Evolutionary conservation across 2,329 filamentous ascomycete species (phyloP).

Genomic region (Monilinia fructigena): DNA sequence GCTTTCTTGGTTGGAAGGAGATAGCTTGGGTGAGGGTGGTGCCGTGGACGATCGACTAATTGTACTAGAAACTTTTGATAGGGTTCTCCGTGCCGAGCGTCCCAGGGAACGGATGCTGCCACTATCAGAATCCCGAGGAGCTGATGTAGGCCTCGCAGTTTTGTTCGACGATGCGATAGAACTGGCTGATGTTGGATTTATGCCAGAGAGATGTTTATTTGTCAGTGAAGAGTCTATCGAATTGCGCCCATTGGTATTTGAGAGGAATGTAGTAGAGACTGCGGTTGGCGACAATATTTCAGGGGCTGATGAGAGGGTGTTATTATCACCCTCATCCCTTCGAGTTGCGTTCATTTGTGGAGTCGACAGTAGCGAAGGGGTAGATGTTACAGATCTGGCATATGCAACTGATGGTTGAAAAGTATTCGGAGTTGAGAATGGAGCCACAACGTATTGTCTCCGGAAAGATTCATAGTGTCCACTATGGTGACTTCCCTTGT

Average conservation of each 20-base stretch:
- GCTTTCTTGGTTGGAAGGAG: conserved; percentile 9
- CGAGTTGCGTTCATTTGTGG: conserved; percentile 40
- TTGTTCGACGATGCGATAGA: conserved; percentile 27
- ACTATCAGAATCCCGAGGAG: conserved; percentile 47
- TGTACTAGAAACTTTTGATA: conserved; percentile 44
- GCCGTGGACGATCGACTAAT: conserved; percentile 26
- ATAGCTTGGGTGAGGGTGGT: conserved; percentile 24
- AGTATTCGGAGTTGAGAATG: conserved; percentile 77
- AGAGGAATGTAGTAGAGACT: conserved; percentile 34
- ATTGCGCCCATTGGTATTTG: conserved; percentile 27
- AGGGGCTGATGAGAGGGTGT: conserved; percentile 34
- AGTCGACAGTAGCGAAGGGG: conserved; percentile 35
- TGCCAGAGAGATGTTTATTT: conserved; percentile 19
- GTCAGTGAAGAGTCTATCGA: conserved; percentile 26
- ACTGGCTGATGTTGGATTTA: conserved; percentile 27
- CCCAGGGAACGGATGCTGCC: conserved; percentile 56
- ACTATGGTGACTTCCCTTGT: conserved; percentile 93
- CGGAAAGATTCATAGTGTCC: conserved; percentile 97
- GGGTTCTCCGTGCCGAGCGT: conserved; percentile 54
- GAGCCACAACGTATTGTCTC: conserved; percentile 74
- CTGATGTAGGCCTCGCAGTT: conserved; percentile 29
- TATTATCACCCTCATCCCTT: conserved; percentile 30
- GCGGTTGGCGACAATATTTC: conserved; percentile 36
- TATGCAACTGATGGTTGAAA: conserved; percentile 76
- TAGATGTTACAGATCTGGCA: conserved; percentile 36